These are phyloP conservation scores for Trametes elegans DNA, from an alignment of 768 basidiomycete species.

Conservation along the genomic window DNA sequence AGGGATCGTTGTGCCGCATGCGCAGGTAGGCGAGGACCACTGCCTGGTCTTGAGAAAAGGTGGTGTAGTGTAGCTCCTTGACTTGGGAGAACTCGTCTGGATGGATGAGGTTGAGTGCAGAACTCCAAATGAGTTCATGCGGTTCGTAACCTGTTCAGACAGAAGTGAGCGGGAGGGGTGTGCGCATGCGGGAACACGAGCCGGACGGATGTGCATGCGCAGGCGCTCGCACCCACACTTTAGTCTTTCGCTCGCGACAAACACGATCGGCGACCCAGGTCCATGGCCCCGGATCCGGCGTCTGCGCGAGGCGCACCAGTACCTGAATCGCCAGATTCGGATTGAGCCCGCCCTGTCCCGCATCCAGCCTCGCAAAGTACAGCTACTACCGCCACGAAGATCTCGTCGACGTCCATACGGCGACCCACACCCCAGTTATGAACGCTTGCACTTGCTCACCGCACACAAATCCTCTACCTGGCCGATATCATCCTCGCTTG, in stretches of 20 bases:
- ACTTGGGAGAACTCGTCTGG: slow-evolving; percentile 72
- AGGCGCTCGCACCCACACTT: too few species aligned
- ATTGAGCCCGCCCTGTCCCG: slow-evolving; percentile 7
- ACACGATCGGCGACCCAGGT: neutral
- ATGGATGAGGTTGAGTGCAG: slow-evolving; percentile 75
- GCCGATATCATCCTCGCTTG: slow-evolving; percentile 88
- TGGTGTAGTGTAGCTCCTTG: slow-evolving; percentile 72
- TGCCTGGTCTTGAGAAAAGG: slow-evolving; percentile 76
- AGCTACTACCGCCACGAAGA: slow-evolving; percentile 86
- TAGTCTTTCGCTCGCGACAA: too few species aligned
- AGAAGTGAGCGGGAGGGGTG: neutral
- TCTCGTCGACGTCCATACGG: slow-evolving; percentile 82
- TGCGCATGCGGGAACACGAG: too few species aligned
- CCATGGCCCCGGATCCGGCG: slow-evolving; percentile 8
- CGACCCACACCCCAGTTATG: slow-evolving; percentile 96
- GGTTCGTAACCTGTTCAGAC: slow-evolving; percentile 63
- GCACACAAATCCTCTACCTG: slow-evolving; percentile 96
- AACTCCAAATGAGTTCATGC: slow-evolving; percentile 62
- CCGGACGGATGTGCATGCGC: too few species aligned
- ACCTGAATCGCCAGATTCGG: slow-evolving; percentile 13
- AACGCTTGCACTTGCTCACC: slow-evolving; percentile 94
- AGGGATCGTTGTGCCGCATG: slow-evolving; percentile 75
- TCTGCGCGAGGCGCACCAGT: slow-evolving; percentile 8
- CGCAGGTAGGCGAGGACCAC: slow-evolving; percentile 77
- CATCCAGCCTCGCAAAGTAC: slow-evolving; percentile 48